Evolutionary conservation across 1,284 basidiomycete species (phyloP).

Genomic region (Rhodotorula sp.): DNA sequence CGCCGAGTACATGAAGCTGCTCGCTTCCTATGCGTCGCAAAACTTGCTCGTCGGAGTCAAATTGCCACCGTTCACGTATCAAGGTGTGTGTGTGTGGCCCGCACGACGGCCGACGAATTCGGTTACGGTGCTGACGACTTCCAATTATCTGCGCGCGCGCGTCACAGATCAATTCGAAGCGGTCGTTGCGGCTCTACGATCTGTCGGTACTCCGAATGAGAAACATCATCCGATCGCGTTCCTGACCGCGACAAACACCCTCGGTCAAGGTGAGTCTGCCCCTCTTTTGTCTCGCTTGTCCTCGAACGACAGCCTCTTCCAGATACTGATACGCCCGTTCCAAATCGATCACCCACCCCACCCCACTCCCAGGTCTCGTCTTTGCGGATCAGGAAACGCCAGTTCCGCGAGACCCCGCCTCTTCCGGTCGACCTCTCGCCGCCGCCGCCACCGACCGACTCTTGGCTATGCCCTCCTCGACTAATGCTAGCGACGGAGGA

Average conservation of each 20-base stretch:
- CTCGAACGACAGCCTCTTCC: background rate
- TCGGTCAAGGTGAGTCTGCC: slow-evolving; percentile 57
- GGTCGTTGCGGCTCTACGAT: slow-evolving; percentile 55
- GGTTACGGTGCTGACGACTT: background rate
- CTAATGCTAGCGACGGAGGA: slow-evolving; percentile 12
- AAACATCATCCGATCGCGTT: slow-evolving; percentile 58
- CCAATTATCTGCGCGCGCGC: no score
- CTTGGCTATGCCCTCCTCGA: slow-evolving; percentile 8
- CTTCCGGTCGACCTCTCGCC: background rate
- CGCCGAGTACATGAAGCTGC: slow-evolving; percentile 54
- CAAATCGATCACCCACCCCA: background rate
- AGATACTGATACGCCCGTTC: background rate
- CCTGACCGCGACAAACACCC: slow-evolving; percentile 72
- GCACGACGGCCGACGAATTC: no score
- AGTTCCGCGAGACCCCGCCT: background rate
- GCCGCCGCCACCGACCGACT: slow-evolving; percentile 25
- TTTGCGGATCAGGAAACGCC: slow-evolving; percentile 57
- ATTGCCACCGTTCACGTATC: slow-evolving; percentile 70
- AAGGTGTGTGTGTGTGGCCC: slow-evolving; percentile 14
- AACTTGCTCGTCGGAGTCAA: slow-evolving; percentile 72
- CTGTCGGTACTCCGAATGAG: slow-evolving; percentile 8
- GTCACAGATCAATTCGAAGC: slow-evolving; percentile 59
- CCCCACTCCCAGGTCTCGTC: slow-evolving; percentile 52
- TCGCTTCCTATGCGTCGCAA: slow-evolving; percentile 57
- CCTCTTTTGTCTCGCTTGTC: background rate